Base-by-base conservation (phyloP, 805 yeast species). In the Candida manassasensis region DNA sequence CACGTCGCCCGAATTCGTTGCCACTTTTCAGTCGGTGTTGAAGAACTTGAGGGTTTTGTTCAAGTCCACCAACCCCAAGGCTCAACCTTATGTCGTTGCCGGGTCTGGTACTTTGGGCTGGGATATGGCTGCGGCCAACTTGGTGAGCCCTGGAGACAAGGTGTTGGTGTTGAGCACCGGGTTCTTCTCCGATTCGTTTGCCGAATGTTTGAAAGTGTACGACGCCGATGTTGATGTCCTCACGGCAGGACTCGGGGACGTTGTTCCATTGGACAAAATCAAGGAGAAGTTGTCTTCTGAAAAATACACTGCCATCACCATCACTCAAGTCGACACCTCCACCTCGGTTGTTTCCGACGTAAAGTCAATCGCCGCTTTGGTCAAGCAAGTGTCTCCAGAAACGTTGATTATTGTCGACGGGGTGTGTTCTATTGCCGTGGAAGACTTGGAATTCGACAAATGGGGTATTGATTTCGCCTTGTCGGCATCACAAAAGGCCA, bases 31-130 rank as follows among this genome's bases (percentile, higher is more conserved):
- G 56, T 58, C 72, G 13, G 82, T 75, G 11, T 71, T 90, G 52
- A 59, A 69, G 49, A 76, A 79, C 57, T 71, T 86, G 48, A 76
- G 97, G 49, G 71, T 67, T 45, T 61, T 90, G 46, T 89, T 89
- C 73, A 74, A 80, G 53, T 79, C 90, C 19, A 64, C 77, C 18
- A 77, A 73, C 49, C 58, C 75, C 10, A 42, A 39, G 10, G 75
- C 93, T 24, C 96, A 86, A 64, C 86, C 89, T 6, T 71, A 84
- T 41, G 84, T 90, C 11, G 55, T 90, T 38, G 73, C 93, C 3
- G 97, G 97, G 28, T 82, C 95, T 2, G 97, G 97, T 39, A 87
- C 97, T 14, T 71, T 89, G 27, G 97, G 97, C 24, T 89, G 96
- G 96, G 97, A 89, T 53, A 67, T 89, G 42, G 81, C 77, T 27